These are phyloP conservation scores for Juglanconis oblonga DNA, from an alignment of 2,329 filamentous ascomycete species.

Conservation along the genomic window DNA sequence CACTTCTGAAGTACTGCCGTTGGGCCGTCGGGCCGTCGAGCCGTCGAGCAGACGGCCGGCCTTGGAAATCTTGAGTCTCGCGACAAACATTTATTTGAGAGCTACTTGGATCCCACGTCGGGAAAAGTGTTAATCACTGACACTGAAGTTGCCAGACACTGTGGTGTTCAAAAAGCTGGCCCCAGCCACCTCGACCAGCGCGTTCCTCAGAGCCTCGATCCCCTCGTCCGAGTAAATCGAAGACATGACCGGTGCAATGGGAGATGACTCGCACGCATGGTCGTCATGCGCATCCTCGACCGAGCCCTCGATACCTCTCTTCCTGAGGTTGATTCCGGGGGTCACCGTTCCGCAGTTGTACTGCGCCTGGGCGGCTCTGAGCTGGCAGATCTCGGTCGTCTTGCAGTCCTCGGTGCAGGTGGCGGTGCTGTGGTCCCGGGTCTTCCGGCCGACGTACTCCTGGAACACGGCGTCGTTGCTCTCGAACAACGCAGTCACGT, in stretches of 20 bases:
- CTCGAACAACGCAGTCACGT: slow-evolving; percentile 37
- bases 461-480: slow-evolving; percentile 33
- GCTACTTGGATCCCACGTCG: too few relatives aligned
- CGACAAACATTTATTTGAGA: too few relatives aligned
- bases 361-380: slow-evolving; percentile 35
- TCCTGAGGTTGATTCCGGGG: slow-evolving; percentile 13
- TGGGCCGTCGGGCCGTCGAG: too few relatives aligned
- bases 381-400: slow-evolving; percentile 32
- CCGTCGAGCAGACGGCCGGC: too few relatives aligned
- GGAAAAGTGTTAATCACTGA: not conserved
- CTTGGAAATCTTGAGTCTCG: too few relatives aligned
- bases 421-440: slow-evolving; percentile 29
- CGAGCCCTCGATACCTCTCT: not conserved
- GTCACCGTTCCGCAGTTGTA: slow-evolving; percentile 29
- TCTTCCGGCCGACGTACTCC: slow-evolving; percentile 35
- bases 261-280: slow-evolving; percentile 13
- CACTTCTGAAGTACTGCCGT: too few relatives aligned
- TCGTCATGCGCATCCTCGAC: not conserved
- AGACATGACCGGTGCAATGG: slow-evolving; percentile 5
- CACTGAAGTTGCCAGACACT: slow-evolving; percentile 2
- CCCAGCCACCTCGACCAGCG: slow-evolving; percentile 6
- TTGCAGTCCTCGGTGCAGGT: slow-evolving; percentile 33
- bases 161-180: slow-evolving; percentile 10
- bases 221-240: slow-evolving; percentile 13
- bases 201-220: not conserved